Base-by-base conservation (phyloP, 305 asterid species). In the Lippia alba region DNA sequence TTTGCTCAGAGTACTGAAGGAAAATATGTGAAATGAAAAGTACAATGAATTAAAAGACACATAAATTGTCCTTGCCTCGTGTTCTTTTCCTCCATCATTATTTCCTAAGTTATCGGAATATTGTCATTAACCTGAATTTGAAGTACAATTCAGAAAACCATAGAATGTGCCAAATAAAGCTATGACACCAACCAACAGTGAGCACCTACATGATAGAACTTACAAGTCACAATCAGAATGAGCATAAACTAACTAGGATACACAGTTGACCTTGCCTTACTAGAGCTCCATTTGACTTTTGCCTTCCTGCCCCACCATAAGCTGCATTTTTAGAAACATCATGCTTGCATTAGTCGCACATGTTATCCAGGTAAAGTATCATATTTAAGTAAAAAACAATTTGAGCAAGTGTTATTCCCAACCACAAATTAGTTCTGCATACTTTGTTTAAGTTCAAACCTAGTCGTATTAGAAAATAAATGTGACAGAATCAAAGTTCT, bases 61-160 rank as follows among this genome's bases (percentile, higher is more conserved):
- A 30, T 44, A 41, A 49, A 12, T 34, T 58, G 44, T 75, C 67
- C 84, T 83, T 76, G 77, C 90, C 91, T 85, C 67, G 59, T 62
- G 74, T 83, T 78, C 32, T 74, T 53, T 75, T 61, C 78, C 81
- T 73, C 73, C 82, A 70, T 58, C 80, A 68, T 73, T 64, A 56
- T 78, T 61, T 64, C 66, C 77, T 12, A 66, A 45, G 75, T 61
- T 67, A 69, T 50, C 62, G 58, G 64, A 66, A 74, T 61, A 53
- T 76, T 61, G 32, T 20, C 77, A 56, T 41, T 59, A 62, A 60
- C 79, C 71, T 56, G 59, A 12, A 36, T 39, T 49, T 39, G 18
- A 67, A 57, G 66, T 78, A 64, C 60, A 62, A 32, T 14, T n/a
- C 61, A 40, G 49, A 60, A 34, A 55, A 73, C 46, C 34, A n/a